Conservation (phyloP, 805 yeast genomes). For the Metschnikowia continentalis region DNA sequence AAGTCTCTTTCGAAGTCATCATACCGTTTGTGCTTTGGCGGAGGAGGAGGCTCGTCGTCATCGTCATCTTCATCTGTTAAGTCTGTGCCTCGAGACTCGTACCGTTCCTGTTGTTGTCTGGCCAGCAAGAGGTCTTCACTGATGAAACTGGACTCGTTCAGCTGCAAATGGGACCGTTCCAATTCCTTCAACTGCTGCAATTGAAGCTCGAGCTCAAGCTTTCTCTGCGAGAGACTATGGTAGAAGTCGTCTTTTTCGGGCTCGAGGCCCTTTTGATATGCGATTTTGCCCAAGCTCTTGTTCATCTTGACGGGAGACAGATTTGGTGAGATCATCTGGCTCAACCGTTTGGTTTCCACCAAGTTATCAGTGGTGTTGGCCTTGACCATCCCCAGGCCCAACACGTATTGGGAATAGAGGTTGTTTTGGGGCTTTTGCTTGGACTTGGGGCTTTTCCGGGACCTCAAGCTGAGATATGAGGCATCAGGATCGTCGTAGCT, state of each 20-base stretch:
- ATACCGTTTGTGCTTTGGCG: conserved; percentile 26
- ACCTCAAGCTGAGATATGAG: conserved; percentile 5
- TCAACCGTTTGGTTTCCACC: conserved; percentile 12
- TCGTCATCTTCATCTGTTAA: conserved; percentile 31
- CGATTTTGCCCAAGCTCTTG: neutral
- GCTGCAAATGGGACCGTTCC: conserved; percentile 20
- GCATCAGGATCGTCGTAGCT: conserved; percentile 11
- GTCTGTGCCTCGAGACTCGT: conserved; percentile 19
- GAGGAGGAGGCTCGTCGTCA: conserved; percentile 32
- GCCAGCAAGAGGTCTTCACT: conserved; percentile 36
- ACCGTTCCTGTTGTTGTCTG: conserved; percentile 9
- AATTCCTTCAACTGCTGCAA: conserved; percentile 30
- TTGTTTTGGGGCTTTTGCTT: conserved; percentile 1
- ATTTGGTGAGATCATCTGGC: conserved; percentile 15
- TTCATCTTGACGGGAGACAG: conserved; percentile 21
- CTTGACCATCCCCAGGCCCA: conserved; percentile 15
- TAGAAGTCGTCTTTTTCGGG: conserved; percentile 16
- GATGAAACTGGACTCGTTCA: conserved; percentile 26
- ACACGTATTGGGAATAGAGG: conserved; percentile 17
- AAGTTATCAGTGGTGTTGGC: conserved; percentile 13
- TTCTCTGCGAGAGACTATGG: conserved; percentile 25
- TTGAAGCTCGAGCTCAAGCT: conserved; percentile 39
- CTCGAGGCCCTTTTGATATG: neutral
- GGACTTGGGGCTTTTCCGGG: conserved; percentile 3
- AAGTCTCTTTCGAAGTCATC: conserved; percentile 31